These are phyloP conservation scores for Stephania cephalantha DNA, from an alignment of 164 flowering plant genomes.

Conservation along the genomic window DNA sequence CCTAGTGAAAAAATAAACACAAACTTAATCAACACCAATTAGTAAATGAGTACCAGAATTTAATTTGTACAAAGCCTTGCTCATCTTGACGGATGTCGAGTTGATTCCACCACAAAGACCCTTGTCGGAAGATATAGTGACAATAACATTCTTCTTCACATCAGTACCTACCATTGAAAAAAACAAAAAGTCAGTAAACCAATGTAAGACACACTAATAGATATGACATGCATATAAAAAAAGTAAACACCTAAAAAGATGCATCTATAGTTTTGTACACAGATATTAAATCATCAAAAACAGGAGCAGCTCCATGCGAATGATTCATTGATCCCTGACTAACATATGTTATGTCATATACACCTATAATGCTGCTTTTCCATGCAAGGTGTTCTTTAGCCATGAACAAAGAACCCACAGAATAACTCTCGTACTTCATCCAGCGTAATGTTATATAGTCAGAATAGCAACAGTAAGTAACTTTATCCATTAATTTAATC, in stretches of 20 bases:
- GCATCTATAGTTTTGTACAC: not conserved
- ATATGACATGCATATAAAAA: not conserved
- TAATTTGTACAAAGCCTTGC: conserved; percentile 68
- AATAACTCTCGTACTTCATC: not conserved
- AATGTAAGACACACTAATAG: not conserved
- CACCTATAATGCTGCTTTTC: not conserved
- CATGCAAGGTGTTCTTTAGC: not conserved
- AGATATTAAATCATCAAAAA: not conserved
- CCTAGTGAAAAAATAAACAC: not conserved
- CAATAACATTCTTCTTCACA: conserved; percentile 82
- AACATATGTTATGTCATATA: not conserved
- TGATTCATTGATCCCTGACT: not conserved
- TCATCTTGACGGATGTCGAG: conserved; percentile 79
- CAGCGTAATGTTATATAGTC: not conserved
- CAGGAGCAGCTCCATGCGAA: not conserved
- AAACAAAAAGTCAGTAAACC: not conserved
- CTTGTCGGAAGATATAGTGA: conserved; percentile 86
- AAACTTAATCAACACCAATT: not conserved
- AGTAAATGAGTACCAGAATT: conserved; percentile 45
- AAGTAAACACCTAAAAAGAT: not conserved
- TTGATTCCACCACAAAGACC: conserved; percentile 99
- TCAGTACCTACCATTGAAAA: conserved; percentile 49
- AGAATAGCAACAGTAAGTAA: not conserved
- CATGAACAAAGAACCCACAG: not conserved
- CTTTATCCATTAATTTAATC: no score